Evolutionary conservation across 2,329 filamentous ascomycete genomes (phyloP).

Genomic region (Epichloe uncinata): DNA sequence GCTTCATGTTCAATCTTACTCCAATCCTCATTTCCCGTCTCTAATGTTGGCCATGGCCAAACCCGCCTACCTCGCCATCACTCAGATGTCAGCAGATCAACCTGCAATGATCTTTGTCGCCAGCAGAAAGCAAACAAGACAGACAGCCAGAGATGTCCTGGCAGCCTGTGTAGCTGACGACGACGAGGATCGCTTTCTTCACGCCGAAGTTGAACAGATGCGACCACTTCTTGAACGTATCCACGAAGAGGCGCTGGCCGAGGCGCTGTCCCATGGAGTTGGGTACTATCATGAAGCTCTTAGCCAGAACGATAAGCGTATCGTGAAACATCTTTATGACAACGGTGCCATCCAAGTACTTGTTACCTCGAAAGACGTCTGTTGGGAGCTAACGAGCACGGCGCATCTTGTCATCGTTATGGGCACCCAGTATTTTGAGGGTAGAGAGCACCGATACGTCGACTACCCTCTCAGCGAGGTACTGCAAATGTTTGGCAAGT

Average conservation of each 20-base stretch:
- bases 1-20: slow-evolving; percentile 89
- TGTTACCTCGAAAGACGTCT: slow-evolving; percentile 66
- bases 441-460: slow-evolving; percentile 89
- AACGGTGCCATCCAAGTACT: slow-evolving; percentile 84
- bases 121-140: slow-evolving; percentile 81
- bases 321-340: slow-evolving; percentile 83
- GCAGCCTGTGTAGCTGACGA: slow-evolving; percentile 81
- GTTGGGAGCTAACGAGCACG: slow-evolving; percentile 83
- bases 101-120: slow-evolving; percentile 87
- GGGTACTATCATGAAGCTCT: slow-evolving; percentile 96
- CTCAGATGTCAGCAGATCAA: slow-evolving; percentile 78
- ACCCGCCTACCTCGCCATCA: slow-evolving; percentile 78
- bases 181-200: slow-evolving; percentile 85
- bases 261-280: slow-evolving; percentile 84
- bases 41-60: slow-evolving; percentile 98
- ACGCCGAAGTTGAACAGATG: slow-evolving; percentile 72
- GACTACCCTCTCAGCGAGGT: slow-evolving; percentile 93
- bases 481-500: slow-evolving; percentile 95
- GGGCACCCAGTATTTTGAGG: slow-evolving; percentile 96
- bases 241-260: slow-evolving; percentile 74
- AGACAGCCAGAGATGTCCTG: slow-evolving; percentile 75
- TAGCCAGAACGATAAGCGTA: slow-evolving; percentile 76
- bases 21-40: slow-evolving; percentile 91
- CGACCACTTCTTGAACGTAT: slow-evolving; percentile 68
- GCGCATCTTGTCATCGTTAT: slow-evolving; percentile 91